Evolutionary conservation across 2,329 filamentous ascomycete species (phyloP), one percentile per base, ranked within the genome.

Genomic region (Colletotrichum gloeosporioides): DNA sequence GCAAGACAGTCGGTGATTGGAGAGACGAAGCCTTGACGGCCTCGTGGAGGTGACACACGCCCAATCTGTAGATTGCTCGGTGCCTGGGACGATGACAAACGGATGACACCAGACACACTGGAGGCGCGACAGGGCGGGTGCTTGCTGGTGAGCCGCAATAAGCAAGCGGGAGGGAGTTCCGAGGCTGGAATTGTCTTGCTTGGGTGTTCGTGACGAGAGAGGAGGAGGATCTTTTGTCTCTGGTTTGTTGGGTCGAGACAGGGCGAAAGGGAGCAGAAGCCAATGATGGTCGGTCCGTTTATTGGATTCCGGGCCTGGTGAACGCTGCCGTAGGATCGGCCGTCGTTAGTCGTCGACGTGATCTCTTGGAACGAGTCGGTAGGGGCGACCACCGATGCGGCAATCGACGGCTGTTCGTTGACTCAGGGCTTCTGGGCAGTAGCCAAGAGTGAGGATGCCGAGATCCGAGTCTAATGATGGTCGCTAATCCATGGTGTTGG

Each of bases 111-210:
- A 22, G n/a, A 25, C 34, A 49, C n/a, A 22, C 44, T 49, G 27
- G 8, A 15, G 22, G 36, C 25, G 39, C 64, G 31, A 10, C 44
- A 49, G 44, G 44, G 27, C 32, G 66, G 49, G 31, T 63, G 68
- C 36, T 64, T 31, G 15, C n/a, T 66, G 61, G 61, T 27, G 69
- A 62, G 69, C 73, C 69, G 62, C 69, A 75, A 75, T 27, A 53
- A 75, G 62, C 25, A 57, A 53, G 63, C 70, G 69, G 73, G 69
- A 68, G 39, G 4, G 32, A 59, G 32, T 49, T 76, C 73, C 73
- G 73, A 64, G 69, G 53, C 53, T 34, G 22, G n/a, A 76, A 64
- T 22, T 44, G 57, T 70, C 68, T 27, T n/a, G 16, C 29, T 49
- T 22, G 44, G 44, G 39, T 55, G 55, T 34, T 55, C 27, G 44